Conservation (phyloP, 2,329 filamentous ascomycete species). For the Trichoderma citrinoviride region DNA sequence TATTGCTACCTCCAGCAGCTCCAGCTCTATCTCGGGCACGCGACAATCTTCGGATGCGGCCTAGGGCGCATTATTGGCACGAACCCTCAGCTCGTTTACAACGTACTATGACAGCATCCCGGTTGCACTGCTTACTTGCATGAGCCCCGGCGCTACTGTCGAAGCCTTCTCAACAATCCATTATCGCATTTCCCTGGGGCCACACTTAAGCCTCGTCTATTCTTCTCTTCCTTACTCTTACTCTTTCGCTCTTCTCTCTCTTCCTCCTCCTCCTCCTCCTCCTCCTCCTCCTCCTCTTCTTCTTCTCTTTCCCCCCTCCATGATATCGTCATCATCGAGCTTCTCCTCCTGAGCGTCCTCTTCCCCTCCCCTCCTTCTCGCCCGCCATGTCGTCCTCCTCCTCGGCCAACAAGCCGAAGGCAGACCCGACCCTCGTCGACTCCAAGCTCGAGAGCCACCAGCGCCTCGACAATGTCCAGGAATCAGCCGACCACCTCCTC, state of each 20-base stretch:
- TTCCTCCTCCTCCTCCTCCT: background rate
- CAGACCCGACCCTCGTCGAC: conserved; percentile 28
- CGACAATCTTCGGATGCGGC: conserved; percentile 15
- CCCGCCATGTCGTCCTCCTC: conserved; percentile 23
- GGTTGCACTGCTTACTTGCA: conserved; percentile 20
- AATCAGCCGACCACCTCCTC: conserved; percentile 60
- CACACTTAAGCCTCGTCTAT: background rate
- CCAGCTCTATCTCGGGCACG: background rate
- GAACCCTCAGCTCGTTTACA: conserved; percentile 8
- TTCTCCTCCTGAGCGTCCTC: background rate
- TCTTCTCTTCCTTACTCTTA: background rate
- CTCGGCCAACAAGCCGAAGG: conserved; percentile 24
- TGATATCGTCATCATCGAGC: background rate
- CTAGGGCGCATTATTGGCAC: conserved; percentile 3
- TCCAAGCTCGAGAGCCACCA: conserved; percentile 32
- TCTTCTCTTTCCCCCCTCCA: background rate
- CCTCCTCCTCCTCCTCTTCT: background rate
- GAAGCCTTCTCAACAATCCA: conserved; percentile 3
- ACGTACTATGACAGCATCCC: conserved; percentile 1
- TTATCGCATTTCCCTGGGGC: background rate
- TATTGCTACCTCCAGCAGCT: background rate
- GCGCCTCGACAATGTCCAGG: conserved; percentile 31
- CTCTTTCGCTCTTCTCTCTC: background rate
- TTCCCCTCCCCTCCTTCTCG: background rate
- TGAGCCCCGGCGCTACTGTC: conserved; percentile 10